phyloP scores from a whole-genome alignment of 495 filamentous ascomycete species.

The Jackrogersella minutella region DNA sequence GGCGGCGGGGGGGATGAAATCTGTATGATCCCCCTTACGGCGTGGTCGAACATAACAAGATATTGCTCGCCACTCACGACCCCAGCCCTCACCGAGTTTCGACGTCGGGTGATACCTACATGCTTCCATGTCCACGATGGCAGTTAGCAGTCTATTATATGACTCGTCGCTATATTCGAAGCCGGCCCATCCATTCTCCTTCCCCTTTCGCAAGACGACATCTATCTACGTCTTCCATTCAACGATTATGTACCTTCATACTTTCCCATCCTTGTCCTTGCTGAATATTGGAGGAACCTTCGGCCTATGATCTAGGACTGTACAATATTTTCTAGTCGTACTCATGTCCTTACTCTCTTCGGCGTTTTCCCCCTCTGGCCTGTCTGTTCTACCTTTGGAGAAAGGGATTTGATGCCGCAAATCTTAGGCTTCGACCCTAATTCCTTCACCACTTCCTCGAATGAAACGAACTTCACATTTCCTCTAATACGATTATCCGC shows the following conservation, averaged over 20 bases:
- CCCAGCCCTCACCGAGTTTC: conserved; percentile 32
- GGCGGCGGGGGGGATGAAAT: not conserved
- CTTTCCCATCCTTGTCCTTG: not conserved
- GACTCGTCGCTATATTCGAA: not conserved
- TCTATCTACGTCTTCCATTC: not conserved
- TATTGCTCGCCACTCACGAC: conserved; percentile 19
- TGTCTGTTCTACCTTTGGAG: not conserved
- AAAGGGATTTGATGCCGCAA: not conserved
- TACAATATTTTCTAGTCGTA: not conserved
- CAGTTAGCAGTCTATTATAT: not conserved
- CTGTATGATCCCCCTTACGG: conserved; percentile 2
- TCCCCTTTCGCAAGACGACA: not conserved
- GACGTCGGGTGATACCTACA: conserved; percentile 10
- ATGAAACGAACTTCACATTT: not conserved
- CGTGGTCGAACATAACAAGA: not conserved
- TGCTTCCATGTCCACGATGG: not conserved
- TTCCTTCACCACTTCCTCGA: not conserved
- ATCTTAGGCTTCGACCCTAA: not conserved
- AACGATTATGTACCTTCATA: not conserved
- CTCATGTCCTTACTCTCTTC: not conserved
- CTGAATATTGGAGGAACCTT: not conserved
- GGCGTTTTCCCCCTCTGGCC: not conserved
- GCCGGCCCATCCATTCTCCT: not conserved
- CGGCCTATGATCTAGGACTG: not conserved
- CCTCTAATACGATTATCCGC: not conserved